These are phyloP conservation scores for Kazachstania bromeliacearum DNA, from an alignment of 805 yeast species.

Conservation along the genomic window DNA sequence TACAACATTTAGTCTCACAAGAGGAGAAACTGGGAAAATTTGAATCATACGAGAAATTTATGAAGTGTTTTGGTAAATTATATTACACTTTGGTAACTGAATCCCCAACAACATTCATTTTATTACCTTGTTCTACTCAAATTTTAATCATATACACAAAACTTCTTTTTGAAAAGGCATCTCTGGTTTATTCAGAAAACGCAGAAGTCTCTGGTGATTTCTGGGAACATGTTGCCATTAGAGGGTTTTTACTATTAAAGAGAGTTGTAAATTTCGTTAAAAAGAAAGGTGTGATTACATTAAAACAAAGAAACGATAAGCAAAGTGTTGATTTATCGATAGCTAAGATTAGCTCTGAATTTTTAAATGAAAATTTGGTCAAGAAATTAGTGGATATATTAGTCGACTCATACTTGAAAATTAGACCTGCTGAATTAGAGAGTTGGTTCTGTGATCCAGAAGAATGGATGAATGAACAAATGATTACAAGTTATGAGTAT, in stretches of 20 bases:
- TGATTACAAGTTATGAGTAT: conserved; percentile 68
- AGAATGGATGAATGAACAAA: conserved; percentile 83
- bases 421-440: conserved; percentile 69
- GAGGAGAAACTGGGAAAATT: conserved; percentile 39
- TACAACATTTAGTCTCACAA: conserved; percentile 44
- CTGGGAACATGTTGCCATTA: conserved; percentile 69
- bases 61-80: conserved; percentile 67
- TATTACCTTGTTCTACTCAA: conserved; percentile 53
- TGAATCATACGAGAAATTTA: conserved; percentile 52
- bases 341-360: conserved; percentile 38
- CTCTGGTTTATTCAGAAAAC: conserved; percentile 48
- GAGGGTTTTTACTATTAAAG: conserved; percentile 56
- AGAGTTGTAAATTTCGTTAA: conserved; percentile 50
- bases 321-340: conserved; percentile 53
- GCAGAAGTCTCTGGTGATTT: conserved; percentile 44
- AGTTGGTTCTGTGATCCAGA: conserved; percentile 83
- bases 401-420: conserved; percentile 61
- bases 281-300: conserved; percentile 57
- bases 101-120: conserved; percentile 62
- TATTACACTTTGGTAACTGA: conserved; percentile 49
- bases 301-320: conserved; percentile 57
- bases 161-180: conserved; percentile 54
- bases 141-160: conserved; percentile 54
- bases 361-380: conserved; percentile 51
- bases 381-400: conserved; percentile 54